A percentile compares a stretch with the other conserved stretches of the same genome.
These are phyloP conservation scores for Leptographium procerum DNA, from an alignment of 2,329 filamentous ascomycete genomes.

Conservation along the genomic window DNA sequence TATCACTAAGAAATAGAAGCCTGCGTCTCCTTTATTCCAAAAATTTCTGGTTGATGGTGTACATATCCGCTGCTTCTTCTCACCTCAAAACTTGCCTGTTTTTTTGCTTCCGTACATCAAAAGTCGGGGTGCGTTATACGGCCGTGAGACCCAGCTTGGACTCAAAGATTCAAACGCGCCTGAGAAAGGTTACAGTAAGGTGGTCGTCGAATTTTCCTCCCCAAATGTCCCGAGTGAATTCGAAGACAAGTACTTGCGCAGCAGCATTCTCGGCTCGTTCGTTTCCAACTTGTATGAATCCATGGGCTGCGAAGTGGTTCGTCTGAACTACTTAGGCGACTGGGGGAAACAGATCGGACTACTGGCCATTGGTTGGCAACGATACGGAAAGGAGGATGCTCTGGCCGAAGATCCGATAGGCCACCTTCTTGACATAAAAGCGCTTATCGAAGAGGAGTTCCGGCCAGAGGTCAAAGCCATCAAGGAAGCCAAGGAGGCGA, in stretches of 20 bases:
- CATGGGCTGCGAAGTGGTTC: conserved; percentile 58
- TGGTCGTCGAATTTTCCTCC: conserved; percentile 62
- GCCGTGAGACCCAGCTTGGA: conserved; percentile 47
- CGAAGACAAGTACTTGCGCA: conserved; percentile 62
- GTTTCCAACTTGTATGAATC: conserved; percentile 56
- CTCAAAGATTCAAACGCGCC: conserved; percentile 35
- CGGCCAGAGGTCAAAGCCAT: conserved; percentile 49
- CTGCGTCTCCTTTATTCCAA: conserved; percentile 22
- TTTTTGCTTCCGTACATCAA: conserved; percentile 49
- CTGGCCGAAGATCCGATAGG: conserved; percentile 54
- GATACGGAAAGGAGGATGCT: conserved; percentile 52
- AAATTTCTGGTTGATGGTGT: conserved; percentile 43
- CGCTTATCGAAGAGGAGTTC: conserved; percentile 53
- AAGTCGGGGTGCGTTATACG: conserved; percentile 43
- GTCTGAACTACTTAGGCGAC: conserved; percentile 68
- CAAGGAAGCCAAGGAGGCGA: conserved; percentile 36
- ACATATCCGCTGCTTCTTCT: conserved; percentile 57
- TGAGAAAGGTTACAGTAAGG: conserved; percentile 30
- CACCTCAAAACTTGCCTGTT: conserved; percentile 40
- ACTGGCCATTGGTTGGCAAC: conserved; percentile 55
- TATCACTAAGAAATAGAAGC: background rate
- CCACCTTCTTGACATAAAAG: conserved; percentile 63
- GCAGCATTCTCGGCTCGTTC: conserved; percentile 67
- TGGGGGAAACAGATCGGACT: conserved; percentile 66
- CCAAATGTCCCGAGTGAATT: conserved; percentile 69